Percentiles rank a stretch among this genome's conserved stretches.
Conservation (phyloP, 129 eudicot genomes). For the Tagetes erecta region DNA sequence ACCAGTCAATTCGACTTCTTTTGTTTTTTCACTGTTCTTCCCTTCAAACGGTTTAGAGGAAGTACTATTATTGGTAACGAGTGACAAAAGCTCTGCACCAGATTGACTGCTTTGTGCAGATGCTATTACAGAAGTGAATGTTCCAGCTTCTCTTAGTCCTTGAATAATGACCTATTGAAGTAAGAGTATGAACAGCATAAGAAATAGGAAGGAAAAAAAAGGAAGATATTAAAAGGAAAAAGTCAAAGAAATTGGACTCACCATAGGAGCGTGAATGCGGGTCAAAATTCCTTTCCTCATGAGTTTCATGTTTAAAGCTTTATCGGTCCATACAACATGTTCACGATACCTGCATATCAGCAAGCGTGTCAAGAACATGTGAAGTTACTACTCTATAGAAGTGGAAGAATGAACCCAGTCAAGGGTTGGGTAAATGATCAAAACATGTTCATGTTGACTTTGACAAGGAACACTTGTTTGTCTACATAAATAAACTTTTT, state of each 20-base stretch:
- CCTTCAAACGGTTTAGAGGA: constrained; percentile 29
- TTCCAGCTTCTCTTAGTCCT: constrained; percentile 64
- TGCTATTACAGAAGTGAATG: constrained; percentile 45
- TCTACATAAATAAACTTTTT: too few relatives aligned
- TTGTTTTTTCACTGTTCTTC: constrained; percentile 31
- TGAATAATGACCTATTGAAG: constrained; percentile 51
- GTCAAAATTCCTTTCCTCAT: constrained; percentile 54
- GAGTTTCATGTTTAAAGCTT: constrained; percentile 46
- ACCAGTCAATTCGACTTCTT: constrained; percentile 37
- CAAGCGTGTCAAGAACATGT: constrained; percentile 11
- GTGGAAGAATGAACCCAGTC: background rate
- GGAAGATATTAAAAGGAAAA: background rate
- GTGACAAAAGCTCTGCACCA: constrained; percentile 24
- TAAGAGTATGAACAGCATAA: background rate
- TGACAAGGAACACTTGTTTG: background rate
- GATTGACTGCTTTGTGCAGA: constrained; percentile 36
- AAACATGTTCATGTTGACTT: background rate
- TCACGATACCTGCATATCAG: constrained; percentile 54
- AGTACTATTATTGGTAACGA: constrained; percentile 22
- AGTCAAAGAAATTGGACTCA: constrained; percentile 12
- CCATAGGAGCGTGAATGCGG: constrained; percentile 76
- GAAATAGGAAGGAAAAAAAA: background rate
- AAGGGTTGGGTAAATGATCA: background rate
- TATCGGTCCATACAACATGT: constrained; percentile 66
- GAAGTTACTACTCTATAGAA: background rate